These are phyloP conservation scores for Metroxylon sagu DNA, from an alignment of 176 grass and related monocot species.

Conservation along the genomic window DNA sequence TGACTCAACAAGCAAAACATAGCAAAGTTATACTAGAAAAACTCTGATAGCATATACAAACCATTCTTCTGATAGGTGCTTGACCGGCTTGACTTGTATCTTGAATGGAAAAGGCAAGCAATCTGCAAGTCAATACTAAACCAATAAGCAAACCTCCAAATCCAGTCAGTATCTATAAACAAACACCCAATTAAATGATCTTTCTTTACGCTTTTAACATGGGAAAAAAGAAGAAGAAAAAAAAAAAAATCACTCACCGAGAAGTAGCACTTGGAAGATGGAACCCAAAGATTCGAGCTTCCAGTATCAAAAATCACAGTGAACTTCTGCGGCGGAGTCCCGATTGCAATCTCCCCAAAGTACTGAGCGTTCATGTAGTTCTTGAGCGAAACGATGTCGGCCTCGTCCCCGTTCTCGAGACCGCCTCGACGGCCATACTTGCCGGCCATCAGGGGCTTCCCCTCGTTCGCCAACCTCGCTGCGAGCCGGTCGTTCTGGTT, in stretches of 20 bases:
- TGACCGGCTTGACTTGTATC: slow-evolving; percentile 48
- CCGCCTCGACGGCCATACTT: slow-evolving; percentile 32
- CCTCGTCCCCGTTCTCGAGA: slow-evolving; percentile 14
- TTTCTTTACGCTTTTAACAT: too few species aligned
- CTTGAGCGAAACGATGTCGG: slow-evolving; percentile 52
- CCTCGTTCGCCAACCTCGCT: slow-evolving; percentile 17
- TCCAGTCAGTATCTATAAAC: too few species aligned
- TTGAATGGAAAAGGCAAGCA: slow-evolving; percentile 63
- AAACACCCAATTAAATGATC: too few species aligned
- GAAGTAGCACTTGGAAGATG: slow-evolving; percentile 75
- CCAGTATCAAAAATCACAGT: slow-evolving; percentile 89
- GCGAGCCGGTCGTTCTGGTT: slow-evolving; percentile 17
- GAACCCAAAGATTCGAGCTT: slow-evolving; percentile 90
- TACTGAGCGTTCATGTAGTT: slow-evolving; percentile 92
- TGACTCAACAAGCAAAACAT: too few species aligned
- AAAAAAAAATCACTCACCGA: slow-evolving; percentile 31
- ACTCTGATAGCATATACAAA: slow-evolving; percentile 13
- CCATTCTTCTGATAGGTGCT: slow-evolving; percentile 54
- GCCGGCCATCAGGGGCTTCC: slow-evolving; percentile 19
- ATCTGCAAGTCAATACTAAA: slow-evolving; percentile 30
- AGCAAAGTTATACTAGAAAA: too few species aligned
- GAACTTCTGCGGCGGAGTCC: slow-evolving; percentile 69
- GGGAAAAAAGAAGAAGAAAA: neutral
- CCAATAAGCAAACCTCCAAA: too few species aligned
- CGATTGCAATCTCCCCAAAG: slow-evolving; percentile 62